These are phyloP conservation scores for Prunus mume DNA, from an alignment of 306 rosid genomes.

Conservation along the genomic window DNA sequence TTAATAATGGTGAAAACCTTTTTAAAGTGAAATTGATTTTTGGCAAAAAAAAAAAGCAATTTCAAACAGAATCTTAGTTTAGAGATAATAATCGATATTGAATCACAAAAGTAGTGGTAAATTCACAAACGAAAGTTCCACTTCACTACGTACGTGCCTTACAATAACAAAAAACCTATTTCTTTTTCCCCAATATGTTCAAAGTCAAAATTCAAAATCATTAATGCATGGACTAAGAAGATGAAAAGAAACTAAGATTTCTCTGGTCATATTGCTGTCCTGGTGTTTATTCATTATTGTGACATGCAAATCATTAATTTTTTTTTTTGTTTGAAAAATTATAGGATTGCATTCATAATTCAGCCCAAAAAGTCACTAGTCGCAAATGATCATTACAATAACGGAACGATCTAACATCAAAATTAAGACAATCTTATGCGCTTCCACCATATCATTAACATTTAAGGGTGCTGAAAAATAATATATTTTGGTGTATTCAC, in stretches of 20 bases:
- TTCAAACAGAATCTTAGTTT: not conserved
- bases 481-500: not conserved
- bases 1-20: too few species aligned
- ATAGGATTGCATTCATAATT: too few species aligned
- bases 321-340: too few species aligned
- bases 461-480: not conserved
- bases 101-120: not conserved
- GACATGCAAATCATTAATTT: not conserved
- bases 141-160: not conserved
- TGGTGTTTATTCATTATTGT: not conserved
- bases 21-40: too few species aligned
- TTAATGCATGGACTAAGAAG: not conserved
- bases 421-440: too few species aligned
- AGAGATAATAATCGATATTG: not conserved
- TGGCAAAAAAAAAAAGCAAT: too few species aligned
- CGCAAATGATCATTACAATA: too few species aligned
- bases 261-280: not conserved
- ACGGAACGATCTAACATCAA: too few species aligned
- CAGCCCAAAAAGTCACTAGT: too few species aligned
- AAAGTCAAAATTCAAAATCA: not conserved
- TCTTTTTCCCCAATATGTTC: not conserved
- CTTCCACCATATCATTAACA: too few species aligned
- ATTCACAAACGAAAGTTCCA: not conserved
- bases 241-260: not conserved
- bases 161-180: not conserved